A percentile compares a stretch with the other conserved stretches of the same genome.
These are phyloP conservation scores for Trypanosoma mega DNA, from an alignment of 208 protist species.

Conservation along the genomic window DNA sequence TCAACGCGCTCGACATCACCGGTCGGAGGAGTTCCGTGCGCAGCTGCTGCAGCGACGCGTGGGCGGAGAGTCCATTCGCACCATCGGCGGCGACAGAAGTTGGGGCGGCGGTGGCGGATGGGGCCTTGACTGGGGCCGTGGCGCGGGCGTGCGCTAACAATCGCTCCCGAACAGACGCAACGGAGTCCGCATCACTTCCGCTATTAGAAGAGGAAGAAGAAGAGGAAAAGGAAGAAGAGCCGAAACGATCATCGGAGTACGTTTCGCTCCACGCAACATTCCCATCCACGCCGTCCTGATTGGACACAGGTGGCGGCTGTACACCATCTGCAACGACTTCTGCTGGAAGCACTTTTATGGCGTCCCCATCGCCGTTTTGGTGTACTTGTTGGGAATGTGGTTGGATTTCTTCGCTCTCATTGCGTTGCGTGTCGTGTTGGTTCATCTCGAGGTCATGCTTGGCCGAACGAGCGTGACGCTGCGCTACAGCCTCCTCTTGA, in stretches of 20 bases:
- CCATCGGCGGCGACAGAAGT: not conserved
- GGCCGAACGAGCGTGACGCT: constrained; percentile 1
- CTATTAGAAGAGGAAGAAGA: not conserved
- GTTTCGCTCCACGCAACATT: constrained; percentile 18
- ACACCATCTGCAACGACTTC: no score
- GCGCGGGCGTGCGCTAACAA: constrained; percentile 55
- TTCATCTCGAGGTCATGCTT: not conserved
- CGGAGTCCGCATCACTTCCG: constrained; percentile 13
- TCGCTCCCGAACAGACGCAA: constrained; percentile 22
- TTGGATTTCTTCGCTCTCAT: not conserved
- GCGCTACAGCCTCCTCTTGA: constrained; percentile 1
- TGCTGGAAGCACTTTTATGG: not conserved
- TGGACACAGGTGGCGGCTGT: no score
- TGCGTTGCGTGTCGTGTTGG: not conserved
- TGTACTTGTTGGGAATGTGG: not conserved
- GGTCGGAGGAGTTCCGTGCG: constrained; percentile 54
- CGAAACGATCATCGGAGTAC: constrained; percentile 18
- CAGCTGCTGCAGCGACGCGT: constrained; percentile 37
- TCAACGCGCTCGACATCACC: constrained; percentile 58
- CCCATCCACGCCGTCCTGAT: no score
- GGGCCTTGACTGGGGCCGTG: constrained; percentile 22
- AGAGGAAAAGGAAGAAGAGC: constrained; percentile 1
- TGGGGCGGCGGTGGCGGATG: not conserved
- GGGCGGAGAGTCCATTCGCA: not conserved
- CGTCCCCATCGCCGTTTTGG: not conserved